These are phyloP conservation scores for Nannizziopsis barbatae DNA, from an alignment of 2,329 filamentous ascomycete species.

Conservation along the genomic window DNA sequence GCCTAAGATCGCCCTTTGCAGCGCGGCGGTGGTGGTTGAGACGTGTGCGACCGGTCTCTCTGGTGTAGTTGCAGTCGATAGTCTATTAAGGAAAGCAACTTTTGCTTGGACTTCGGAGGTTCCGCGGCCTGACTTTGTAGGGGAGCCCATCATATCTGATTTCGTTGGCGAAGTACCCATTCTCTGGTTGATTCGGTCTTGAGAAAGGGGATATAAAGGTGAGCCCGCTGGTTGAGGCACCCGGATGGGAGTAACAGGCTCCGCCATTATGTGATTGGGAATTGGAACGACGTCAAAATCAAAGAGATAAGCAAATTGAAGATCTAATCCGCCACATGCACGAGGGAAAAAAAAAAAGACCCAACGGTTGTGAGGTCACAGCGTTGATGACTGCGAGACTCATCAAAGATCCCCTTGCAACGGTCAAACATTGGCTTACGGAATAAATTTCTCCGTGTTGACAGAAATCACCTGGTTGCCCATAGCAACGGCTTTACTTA, in stretches of 20 bases:
- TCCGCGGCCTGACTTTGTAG: conserved; percentile 28
- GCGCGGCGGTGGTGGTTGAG: conserved; percentile 34
- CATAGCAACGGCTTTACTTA: neutral
- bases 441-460: neutral
- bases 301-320: neutral
- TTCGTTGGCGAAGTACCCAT: conserved; percentile 32
- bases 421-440: neutral
- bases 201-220: conserved; percentile 36
- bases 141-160: conserved; percentile 27
- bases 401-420: neutral
- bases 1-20: conserved; percentile 35
- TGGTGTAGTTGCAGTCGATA: conserved; percentile 26
- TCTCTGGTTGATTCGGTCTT: conserved; percentile 39
- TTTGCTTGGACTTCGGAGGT: conserved; percentile 39
- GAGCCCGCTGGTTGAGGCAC: conserved; percentile 21
- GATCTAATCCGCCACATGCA: neutral
- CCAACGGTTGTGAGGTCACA: neutral
- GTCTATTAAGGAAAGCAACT: conserved; percentile 39
- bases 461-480: neutral
- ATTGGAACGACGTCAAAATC: neutral
- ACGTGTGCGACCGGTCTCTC: conserved; percentile 22
- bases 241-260: conserved; percentile 13
- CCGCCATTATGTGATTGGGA: neutral
- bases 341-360: neutral
- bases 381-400: neutral